Evolutionary conservation across 495 filamentous ascomycete genomes (phyloP), one percentile per base, ranked within the genome.

Genomic region (Filosporella fistucella): DNA sequence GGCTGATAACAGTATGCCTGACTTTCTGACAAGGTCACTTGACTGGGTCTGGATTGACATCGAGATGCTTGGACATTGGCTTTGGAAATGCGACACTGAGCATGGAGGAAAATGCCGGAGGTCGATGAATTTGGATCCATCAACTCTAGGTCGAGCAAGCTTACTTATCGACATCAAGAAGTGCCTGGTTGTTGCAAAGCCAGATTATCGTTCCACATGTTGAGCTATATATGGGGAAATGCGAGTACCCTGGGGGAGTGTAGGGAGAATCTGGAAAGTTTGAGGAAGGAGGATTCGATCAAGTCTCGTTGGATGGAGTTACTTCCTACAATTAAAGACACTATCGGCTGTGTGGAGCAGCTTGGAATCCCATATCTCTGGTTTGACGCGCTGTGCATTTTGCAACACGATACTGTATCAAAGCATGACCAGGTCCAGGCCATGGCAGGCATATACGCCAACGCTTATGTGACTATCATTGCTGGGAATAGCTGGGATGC

Each of bases 191-290:
- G 10, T 17, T 3, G 22, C 40, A 7, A 22, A 2, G 22, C 25
- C 45, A 6, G 1, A 0, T 12, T 20, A 43, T 25, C 46, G 13
- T 35, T 62, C 57, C 44, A 32, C 49, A n/a, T 51, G 53, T 10
- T 62, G 20, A 59, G 56, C 28, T 59, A 62, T 51, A 54, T 59
- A 5, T 62, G 59, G 59, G 57, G 57, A 7, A 16, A 17, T 8
- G 43, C 18, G 7, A 20, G n/a, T 13, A 39, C 22, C 13, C 6
- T 40, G 8, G 38, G 48, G 26, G 18, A 32, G 8, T 14, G 16
- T 5, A 48, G 17, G 6, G 20, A 7, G 9, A 35, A 14, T 13
- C 7, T 35, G 1, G 20, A 38, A 17, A 26, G 43, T 24, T 22
- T 28, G 8, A 5, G 36, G 13, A 10, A 16, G n/a, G 37, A 28